Evolutionary conservation across 2,329 filamentous ascomycete genomes (phyloP), one percentile per base, ranked within the genome.

Genomic region (Dendrostoma leiphaemia): DNA sequence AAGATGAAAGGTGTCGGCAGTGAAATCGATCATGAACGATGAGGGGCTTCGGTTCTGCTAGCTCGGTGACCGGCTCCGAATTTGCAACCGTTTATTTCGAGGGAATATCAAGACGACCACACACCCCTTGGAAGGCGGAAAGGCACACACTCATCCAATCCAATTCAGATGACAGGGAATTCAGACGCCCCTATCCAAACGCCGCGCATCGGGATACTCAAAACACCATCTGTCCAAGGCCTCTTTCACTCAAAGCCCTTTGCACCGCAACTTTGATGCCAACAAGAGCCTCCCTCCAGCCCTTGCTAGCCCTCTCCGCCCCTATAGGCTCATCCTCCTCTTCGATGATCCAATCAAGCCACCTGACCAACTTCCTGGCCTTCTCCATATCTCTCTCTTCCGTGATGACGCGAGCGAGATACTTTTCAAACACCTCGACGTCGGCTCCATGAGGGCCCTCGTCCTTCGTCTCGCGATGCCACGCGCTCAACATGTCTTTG

Each of bases 341-440:
- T 6, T 85, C 74, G 19, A 85, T 60, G n/a, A 55, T 34, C 64
- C 81, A 75, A 38, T 75, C 74, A 46, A 87, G 89, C 48, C 81
- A 97, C 6, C 83, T 90, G 0, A 96, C 89, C 0, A 93, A 89
- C 10, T 94, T 94, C 69, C 96, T 91, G 64, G 90, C 93, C 58
- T 92, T 89, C 61, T 90, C 94, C 64, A 97, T 78, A 66, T 97
- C 86, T 54, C 80, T 77, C 69, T 97, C 94, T 54, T 93, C 86
- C 1, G 73, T 57, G 0, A 96, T 79, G 0, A 97, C 90, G 24
- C 80, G 80, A 5, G 68, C 75, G 28, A 97, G 69, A 68, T 96
- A 97, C 63, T 76, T 81, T 51, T 80, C 82, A 57, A 97, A 76
- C 34, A 92, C 85, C 37, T 79, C 79, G 0, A 93, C 86, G 69